Evolutionary conservation across 306 rosid genomes (phyloP).

Genomic region (Purshia tridentata): DNA sequence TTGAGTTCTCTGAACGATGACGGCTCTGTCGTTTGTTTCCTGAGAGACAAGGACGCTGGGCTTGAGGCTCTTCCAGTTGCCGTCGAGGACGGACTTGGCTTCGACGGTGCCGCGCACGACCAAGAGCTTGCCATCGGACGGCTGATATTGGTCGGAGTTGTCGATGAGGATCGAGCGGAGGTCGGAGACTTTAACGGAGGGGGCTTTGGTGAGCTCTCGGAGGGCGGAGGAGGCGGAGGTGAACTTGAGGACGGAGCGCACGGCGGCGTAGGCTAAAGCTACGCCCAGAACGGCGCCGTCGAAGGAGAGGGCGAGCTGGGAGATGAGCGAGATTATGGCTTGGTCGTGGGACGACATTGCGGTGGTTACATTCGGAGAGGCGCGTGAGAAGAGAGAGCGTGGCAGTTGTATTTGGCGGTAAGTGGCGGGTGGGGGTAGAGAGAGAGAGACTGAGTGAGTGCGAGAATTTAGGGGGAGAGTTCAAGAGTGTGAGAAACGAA

Average conservation of each 20-base stretch:
- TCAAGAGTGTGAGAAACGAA: background rate
- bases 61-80: slow-evolving; percentile 46
- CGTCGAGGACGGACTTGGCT: slow-evolving; percentile 60
- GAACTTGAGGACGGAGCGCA: slow-evolving; percentile 53
- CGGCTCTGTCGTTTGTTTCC: slow-evolving; percentile 72
- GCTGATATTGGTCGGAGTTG: slow-evolving; percentile 15
- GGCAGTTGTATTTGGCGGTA: background rate
- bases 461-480: background rate
- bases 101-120: slow-evolving; percentile 76
- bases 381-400: background rate
- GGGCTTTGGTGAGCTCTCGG: slow-evolving; percentile 54
- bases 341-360: slow-evolving; percentile 76
- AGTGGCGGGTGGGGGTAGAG: background rate
- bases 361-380: background rate
- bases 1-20: slow-evolving; percentile 65
- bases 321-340: slow-evolving; percentile 61
- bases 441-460: background rate
- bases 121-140: slow-evolving; percentile 38
- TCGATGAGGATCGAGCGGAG: slow-evolving; percentile 65
- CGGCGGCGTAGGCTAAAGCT: slow-evolving; percentile 64
- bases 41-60: slow-evolving; percentile 51
- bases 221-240: slow-evolving; percentile 53
- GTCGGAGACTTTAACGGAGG: slow-evolving; percentile 63
- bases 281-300: slow-evolving; percentile 88
- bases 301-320: slow-evolving; percentile 62